Evolutionary conservation across 2,329 filamentous ascomycete genomes (phyloP).

Genomic region (Paraconiothyrium brasiliense): DNA sequence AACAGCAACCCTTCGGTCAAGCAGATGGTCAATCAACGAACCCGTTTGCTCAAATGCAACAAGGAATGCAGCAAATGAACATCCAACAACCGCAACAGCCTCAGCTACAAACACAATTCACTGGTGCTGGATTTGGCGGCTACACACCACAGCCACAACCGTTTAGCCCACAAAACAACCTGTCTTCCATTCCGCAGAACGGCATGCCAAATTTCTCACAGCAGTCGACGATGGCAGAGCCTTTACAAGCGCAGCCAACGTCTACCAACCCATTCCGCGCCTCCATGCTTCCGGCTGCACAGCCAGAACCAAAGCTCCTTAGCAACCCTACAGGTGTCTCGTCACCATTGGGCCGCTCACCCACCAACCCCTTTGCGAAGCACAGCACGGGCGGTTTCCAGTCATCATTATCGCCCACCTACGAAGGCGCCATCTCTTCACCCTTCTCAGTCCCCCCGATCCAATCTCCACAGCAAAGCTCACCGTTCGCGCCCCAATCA

Average conservation of each 20-base stretch:
- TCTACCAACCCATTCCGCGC: slow-evolving; percentile 93
- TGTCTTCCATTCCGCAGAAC: slow-evolving; percentile 61
- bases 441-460: slow-evolving; percentile 39
- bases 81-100: slow-evolving; percentile 38
- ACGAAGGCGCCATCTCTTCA: slow-evolving; percentile 26
- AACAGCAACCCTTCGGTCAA: slow-evolving; percentile 65
- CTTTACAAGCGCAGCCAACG: slow-evolving; percentile 61
- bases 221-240: slow-evolving; percentile 45
- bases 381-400: slow-evolving; percentile 49
- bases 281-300: slow-evolving; percentile 73
- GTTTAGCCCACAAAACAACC: slow-evolving; percentile 53
- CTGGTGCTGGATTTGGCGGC: slow-evolving; percentile 84
- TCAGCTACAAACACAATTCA: slow-evolving; percentile 67
- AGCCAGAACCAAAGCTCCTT: slow-evolving; percentile 40
- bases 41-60: slow-evolving; percentile 94
- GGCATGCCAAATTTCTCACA: slow-evolving; percentile 57
- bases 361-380: slow-evolving; percentile 89
- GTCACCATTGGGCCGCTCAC: slow-evolving; percentile 65
- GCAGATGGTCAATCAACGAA: slow-evolving; percentile 73
- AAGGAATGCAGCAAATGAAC: slow-evolving; percentile 56
- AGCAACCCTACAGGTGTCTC: slow-evolving; percentile 47
- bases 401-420: slow-evolving; percentile 35
- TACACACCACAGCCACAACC: slow-evolving; percentile 78
- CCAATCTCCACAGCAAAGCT: slow-evolving; percentile 38
- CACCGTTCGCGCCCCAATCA: slow-evolving; percentile 47